Percentiles rank a stretch among this genome's conserved stretches.
Conservation (phyloP, 1,139 yeast species). For the Debaryomyces sp. region DNA sequence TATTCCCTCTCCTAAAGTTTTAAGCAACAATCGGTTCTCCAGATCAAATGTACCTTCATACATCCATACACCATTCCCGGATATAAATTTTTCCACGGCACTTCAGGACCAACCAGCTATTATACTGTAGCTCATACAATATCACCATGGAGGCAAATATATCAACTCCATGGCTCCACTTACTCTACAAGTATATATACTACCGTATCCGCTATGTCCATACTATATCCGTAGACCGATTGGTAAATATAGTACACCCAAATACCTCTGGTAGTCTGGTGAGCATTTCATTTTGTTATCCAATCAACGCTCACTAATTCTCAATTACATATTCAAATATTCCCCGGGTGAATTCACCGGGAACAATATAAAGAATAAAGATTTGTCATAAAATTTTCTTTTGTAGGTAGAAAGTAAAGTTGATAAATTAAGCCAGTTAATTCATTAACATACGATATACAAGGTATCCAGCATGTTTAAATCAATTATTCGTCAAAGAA, state of each 20-base stretch:
- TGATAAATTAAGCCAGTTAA: background rate
- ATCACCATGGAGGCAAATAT: background rate
- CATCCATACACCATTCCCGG: background rate
- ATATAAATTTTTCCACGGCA: background rate
- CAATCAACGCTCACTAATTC: slow-evolving; percentile 5
- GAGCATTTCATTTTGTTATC: slow-evolving; percentile 2
- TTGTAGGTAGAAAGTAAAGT: background rate
- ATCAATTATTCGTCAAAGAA: slow-evolving; percentile 32
- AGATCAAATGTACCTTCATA: background rate
- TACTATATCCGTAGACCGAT: background rate
- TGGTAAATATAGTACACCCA: background rate
- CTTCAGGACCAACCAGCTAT: background rate
- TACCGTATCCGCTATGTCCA: background rate
- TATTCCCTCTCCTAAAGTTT: background rate
- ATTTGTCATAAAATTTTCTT: slow-evolving; percentile 5
- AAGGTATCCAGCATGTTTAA: slow-evolving; percentile 16
- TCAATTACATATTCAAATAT: slow-evolving; percentile 4
- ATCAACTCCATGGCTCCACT: background rate
- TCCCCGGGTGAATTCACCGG: slow-evolving; percentile 7
- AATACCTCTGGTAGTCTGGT: background rate
- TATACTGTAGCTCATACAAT: background rate
- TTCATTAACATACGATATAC: background rate
- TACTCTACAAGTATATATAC: background rate
- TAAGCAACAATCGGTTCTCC: background rate
- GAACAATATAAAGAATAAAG: slow-evolving; percentile 5